A percentile compares a stretch with the other conserved stretches of the same genome.
These are phyloP conservation scores for Ustilago shanxiensis DNA, from an alignment of 1,284 basidiomycete genomes.

Conservation along the genomic window DNA sequence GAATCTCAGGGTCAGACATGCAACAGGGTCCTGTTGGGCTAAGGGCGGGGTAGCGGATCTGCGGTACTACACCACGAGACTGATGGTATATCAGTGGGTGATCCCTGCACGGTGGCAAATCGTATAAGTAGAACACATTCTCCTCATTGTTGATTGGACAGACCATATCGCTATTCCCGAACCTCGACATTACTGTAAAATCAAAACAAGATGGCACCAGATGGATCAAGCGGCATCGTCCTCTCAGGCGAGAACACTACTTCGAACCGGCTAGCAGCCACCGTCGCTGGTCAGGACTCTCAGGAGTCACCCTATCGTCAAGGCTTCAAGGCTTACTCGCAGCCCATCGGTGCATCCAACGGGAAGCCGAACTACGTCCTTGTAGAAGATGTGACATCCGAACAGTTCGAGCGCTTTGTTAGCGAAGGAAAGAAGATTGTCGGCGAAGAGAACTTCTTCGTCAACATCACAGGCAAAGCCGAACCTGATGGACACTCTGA, in stretches of 20 bases:
- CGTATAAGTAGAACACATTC: too few relatives aligned
- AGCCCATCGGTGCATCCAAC: not conserved
- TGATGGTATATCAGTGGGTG: too few relatives aligned
- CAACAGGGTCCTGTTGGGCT: not conserved
- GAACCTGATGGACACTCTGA: constrained; percentile 8
- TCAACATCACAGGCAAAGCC: constrained; percentile 17
- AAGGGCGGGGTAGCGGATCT: too few relatives aligned
- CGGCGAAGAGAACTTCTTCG: constrained; percentile 13
- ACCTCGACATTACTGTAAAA: not conserved
- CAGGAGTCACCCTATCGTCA: not conserved
- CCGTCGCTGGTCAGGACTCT: constrained; percentile 10
- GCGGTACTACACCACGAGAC: too few relatives aligned
- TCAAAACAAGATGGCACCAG: constrained; percentile 1
- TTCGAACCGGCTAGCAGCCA: constrained; percentile 17
- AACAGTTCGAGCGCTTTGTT: constrained; percentile 16
- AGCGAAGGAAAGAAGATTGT: constrained; percentile 10
- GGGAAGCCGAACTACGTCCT: constrained; percentile 11
- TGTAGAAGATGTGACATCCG: constrained; percentile 9
- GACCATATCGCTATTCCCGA: too few relatives aligned
- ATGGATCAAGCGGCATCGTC: not conserved
- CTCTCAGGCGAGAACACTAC: constrained; percentile 9
- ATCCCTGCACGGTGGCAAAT: too few relatives aligned
- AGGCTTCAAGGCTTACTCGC: constrained; percentile 3
- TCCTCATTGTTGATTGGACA: too few relatives aligned
- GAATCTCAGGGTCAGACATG: not conserved